Evolutionary conservation across 257 asterid genomes (phyloP).

Genomic region (Oldenlandia corymbosa): DNA sequence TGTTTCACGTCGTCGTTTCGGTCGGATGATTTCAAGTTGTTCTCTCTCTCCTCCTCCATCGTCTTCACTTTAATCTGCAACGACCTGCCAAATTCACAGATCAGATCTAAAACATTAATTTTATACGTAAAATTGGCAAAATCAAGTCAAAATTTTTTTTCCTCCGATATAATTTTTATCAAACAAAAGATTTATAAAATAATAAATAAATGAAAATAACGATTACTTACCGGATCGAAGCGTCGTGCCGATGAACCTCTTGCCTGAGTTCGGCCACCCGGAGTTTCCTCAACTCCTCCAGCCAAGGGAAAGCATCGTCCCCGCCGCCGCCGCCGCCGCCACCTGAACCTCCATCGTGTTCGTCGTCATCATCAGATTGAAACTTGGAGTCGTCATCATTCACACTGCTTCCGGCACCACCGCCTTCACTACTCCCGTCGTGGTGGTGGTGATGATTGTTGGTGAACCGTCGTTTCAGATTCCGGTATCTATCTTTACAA

Average conservation of each 20-base stretch:
- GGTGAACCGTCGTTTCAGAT: constrained; percentile 32
- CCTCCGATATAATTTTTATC: neutral
- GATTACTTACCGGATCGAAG: constrained; percentile 34
- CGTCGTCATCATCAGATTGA: constrained; percentile 11
- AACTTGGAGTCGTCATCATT: neutral
- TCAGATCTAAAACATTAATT: constrained; percentile 20
- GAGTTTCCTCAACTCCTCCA: constrained; percentile 35
- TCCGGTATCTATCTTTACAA: constrained; percentile 25
- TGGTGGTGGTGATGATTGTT: constrained; percentile 8
- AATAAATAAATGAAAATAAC: neutral
- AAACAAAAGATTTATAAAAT: too few species aligned
- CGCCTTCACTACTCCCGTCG: constrained; percentile 6
- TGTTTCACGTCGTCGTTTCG: constrained; percentile 15
- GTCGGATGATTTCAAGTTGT: constrained; percentile 17
- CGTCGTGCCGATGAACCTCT: constrained; percentile 36
- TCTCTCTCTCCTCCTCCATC: constrained; percentile 39
- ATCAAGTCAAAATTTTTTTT: neutral
- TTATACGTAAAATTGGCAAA: constrained; percentile 15
- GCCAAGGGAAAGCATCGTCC: constrained; percentile 20
- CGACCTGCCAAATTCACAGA: constrained; percentile 29
- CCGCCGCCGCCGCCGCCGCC: constrained; percentile 2
- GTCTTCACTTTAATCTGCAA: constrained; percentile 37
- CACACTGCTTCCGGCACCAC: constrained; percentile 4
- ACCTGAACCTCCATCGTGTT: neutral
- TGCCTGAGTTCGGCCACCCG: constrained; percentile 34